Evolutionary conservation across 805 yeast genomes (phyloP).

Genomic region (Starmerella apis): DNA sequence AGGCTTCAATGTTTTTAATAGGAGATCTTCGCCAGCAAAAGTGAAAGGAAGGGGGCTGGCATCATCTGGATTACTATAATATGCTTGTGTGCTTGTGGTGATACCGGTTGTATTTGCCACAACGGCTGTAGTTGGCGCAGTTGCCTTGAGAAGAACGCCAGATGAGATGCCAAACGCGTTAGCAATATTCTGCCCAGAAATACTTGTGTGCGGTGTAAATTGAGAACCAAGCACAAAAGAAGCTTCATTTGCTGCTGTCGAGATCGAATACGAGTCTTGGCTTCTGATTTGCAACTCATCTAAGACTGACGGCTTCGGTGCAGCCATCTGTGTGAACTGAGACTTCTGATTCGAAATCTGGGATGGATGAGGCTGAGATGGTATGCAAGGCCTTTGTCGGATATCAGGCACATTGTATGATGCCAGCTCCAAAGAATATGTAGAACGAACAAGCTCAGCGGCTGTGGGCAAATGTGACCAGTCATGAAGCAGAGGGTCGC

Average conservation of each 20-base stretch:
- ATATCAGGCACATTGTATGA: too few relatives aligned
- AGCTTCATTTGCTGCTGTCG: slow-evolving; percentile 6
- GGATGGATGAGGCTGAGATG: too few relatives aligned
- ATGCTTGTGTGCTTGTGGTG: slow-evolving; percentile 52
- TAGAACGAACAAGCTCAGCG: slow-evolving; percentile 9
- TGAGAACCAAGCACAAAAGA: slow-evolving; percentile 5
- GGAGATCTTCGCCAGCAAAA: slow-evolving; percentile 57
- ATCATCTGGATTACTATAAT: slow-evolving; percentile 46
- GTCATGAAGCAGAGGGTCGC: not conserved
- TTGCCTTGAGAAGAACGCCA: not conserved
- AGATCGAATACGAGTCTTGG: not conserved
- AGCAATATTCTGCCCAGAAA: not conserved
- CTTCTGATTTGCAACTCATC: not conserved
- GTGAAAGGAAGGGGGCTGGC: slow-evolving; percentile 45
- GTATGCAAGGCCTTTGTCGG: too few relatives aligned
- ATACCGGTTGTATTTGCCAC: slow-evolving; percentile 38
- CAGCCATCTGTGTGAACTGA: not conserved
- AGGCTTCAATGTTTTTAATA: slow-evolving; percentile 36
- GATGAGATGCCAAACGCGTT: not conserved
- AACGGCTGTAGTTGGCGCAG: slow-evolving; percentile 27
- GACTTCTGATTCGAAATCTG: too few relatives aligned
- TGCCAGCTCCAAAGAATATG: not conserved
- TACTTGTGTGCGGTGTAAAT: not conserved
- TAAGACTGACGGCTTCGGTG: too few relatives aligned
- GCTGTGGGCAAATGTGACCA: slow-evolving; percentile 7